Conservation (phyloP, 164 flowering plant genomes). For the Nymphaea thermarum region DNA sequence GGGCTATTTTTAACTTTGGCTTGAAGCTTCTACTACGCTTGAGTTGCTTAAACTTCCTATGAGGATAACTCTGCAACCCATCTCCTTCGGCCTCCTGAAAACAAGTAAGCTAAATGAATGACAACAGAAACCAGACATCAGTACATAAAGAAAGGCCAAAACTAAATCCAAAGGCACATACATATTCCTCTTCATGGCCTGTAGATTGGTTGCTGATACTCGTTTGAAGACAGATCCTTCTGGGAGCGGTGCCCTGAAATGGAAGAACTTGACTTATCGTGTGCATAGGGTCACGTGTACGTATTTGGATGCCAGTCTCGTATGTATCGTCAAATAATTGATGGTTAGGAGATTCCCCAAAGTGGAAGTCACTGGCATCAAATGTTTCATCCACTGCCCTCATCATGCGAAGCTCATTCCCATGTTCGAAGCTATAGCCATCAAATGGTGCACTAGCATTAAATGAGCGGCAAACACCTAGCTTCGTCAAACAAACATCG, state of each 20-base stretch:
- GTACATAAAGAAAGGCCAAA: no score
- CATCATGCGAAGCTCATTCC: neutral
- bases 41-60: no score
- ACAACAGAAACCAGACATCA: no score
- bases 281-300: neutral
- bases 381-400: neutral
- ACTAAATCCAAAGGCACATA: neutral
- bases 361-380: neutral
- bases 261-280: neutral
- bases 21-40: no score
- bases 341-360: neutral
- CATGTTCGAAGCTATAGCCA: neutral
- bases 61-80: no score
- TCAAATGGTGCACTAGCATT: neutral
- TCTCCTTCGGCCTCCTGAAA: no score
- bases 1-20: no score
- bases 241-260: constrained; percentile 2
- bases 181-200: neutral
- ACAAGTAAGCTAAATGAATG: no score
- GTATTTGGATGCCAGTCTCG: neutral
- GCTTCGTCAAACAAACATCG: neutral
- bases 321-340: neutral
- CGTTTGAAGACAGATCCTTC: neutral
- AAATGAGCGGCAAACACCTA: neutral
- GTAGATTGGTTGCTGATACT: neutral